Percentiles rank a stretch among this genome's conserved stretches.
Evolutionary conservation across 192 early-diverging fungal genomes (phyloP).

Genomic region (Coemansia sp.): DNA sequence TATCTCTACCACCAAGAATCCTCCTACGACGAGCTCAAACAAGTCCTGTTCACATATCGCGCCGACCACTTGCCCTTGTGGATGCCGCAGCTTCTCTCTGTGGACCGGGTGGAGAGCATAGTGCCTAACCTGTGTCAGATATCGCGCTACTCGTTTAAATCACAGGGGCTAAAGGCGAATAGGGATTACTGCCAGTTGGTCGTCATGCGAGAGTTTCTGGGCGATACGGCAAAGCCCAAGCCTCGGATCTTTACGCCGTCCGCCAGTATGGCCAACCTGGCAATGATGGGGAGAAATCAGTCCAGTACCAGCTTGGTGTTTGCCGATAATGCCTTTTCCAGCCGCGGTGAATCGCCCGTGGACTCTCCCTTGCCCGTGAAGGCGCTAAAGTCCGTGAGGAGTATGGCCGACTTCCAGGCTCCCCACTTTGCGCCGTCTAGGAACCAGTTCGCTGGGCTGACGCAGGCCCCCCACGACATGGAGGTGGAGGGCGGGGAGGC

Average conservation of each 20-base stretch:
- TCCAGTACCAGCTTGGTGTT: slow-evolving; percentile 15
- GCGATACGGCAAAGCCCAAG: slow-evolving; percentile 17
- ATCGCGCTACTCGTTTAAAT: slow-evolving; percentile 12
- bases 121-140: slow-evolving; percentile 41
- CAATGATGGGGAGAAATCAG: slow-evolving; percentile 20
- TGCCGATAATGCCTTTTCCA: background rate
- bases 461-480: background rate
- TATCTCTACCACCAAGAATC: background rate
- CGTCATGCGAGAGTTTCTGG: slow-evolving; percentile 38
- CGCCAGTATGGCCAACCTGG: slow-evolving; percentile 44
- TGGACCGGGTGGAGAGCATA: slow-evolving; percentile 19
- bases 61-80: slow-evolving; percentile 24
- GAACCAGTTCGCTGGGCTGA: slow-evolving; percentile 19
- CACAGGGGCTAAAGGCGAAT: slow-evolving; percentile 30
- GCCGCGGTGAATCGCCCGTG: background rate
- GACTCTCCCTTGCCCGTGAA: background rate
- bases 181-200: slow-evolving; percentile 51
- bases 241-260: slow-evolving; percentile 44
- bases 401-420: slow-evolving; percentile 18
- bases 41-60: slow-evolving; percentile 18
- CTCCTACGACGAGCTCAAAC: slow-evolving; percentile 33
- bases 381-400: slow-evolving; percentile 11
- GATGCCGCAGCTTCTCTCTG: slow-evolving; percentile 23
- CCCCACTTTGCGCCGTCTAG: background rate
- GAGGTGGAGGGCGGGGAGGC: background rate